Evolutionary conservation across 192 early-diverging fungal genomes (phyloP).

Genomic region (Backusella sp.): DNA sequence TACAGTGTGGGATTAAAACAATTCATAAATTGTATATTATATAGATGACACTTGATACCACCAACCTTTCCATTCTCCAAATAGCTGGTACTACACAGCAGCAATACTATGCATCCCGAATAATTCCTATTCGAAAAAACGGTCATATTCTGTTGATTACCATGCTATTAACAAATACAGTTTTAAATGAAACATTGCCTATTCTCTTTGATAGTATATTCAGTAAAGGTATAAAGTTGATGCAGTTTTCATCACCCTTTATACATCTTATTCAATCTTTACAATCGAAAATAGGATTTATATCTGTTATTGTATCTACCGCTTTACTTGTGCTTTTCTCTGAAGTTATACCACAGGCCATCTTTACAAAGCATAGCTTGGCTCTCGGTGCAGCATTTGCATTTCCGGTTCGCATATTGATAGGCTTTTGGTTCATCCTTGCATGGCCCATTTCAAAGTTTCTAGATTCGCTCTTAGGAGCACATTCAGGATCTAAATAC

Average conservation of each 20-base stretch:
- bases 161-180: slow-evolving; percentile 81
- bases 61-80: slow-evolving; percentile 76
- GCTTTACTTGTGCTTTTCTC: slow-evolving; percentile 87
- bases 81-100: slow-evolving; percentile 71
- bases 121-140: slow-evolving; percentile 85
- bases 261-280: neutral
- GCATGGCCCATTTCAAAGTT: slow-evolving; percentile 86
- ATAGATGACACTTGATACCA: slow-evolving; percentile 81
- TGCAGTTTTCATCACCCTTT: neutral
- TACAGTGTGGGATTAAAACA: neutral
- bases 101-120: slow-evolving; percentile 66
- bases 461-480: slow-evolving; percentile 80
- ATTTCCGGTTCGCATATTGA: slow-evolving; percentile 60
- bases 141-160: slow-evolving; percentile 88
- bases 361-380: slow-evolving; percentile 87
- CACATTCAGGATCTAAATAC: slow-evolving; percentile 77
- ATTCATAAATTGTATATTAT: neutral
- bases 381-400: slow-evolving; percentile 89
- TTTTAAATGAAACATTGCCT: slow-evolving; percentile 90
- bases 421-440: slow-evolving; percentile 52
- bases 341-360: slow-evolving; percentile 92
- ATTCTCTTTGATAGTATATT: slow-evolving; percentile 72
- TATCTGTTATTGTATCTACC: slow-evolving; percentile 82
- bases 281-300: slow-evolving; percentile 45
- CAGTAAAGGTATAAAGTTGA: slow-evolving; percentile 45